Evolutionary conservation across 495 filamentous ascomycete genomes (phyloP).

Genomic region (Massariosphaeria phaeospora): DNA sequence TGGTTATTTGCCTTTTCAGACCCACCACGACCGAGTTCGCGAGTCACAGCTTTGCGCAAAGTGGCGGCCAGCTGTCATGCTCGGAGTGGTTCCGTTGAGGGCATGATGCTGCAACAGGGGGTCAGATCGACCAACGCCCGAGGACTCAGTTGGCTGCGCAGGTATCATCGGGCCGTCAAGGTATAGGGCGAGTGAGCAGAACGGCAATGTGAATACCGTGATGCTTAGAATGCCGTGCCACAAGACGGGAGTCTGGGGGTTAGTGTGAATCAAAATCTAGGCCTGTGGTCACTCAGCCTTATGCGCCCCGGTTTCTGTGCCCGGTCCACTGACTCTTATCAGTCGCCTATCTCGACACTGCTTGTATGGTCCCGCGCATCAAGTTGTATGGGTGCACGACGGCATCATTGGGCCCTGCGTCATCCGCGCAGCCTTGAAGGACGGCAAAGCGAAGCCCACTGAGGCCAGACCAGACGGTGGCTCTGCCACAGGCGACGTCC

Average conservation of each 20-base stretch:
- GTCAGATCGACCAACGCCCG: too few relatives aligned
- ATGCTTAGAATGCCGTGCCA: constrained; percentile 5
- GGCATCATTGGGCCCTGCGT: too few relatives aligned
- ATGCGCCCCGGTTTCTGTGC: background rate
- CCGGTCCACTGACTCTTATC: background rate
- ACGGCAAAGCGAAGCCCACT: too few relatives aligned
- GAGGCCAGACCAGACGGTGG: too few relatives aligned
- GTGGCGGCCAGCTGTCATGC: constrained; percentile 11
- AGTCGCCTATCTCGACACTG: background rate
- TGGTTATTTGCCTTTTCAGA: background rate
- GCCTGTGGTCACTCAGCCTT: background rate
- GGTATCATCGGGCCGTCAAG: too few relatives aligned
- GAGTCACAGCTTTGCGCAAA: background rate
- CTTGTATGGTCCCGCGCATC: too few relatives aligned
- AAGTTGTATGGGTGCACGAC: too few relatives aligned
- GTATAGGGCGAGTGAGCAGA: background rate
- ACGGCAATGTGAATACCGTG: background rate
- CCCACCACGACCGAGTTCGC: background rate
- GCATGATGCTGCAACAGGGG: too few relatives aligned
- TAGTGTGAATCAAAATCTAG: background rate
- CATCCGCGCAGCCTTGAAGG: too few relatives aligned
- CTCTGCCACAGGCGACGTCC: too few relatives aligned
- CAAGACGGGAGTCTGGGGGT: background rate
- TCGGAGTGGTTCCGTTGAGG: too few relatives aligned
- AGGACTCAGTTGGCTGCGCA: too few relatives aligned